Conservation (phyloP, 768 basidiomycete species). For the Boletus tomentosulus region DNA sequence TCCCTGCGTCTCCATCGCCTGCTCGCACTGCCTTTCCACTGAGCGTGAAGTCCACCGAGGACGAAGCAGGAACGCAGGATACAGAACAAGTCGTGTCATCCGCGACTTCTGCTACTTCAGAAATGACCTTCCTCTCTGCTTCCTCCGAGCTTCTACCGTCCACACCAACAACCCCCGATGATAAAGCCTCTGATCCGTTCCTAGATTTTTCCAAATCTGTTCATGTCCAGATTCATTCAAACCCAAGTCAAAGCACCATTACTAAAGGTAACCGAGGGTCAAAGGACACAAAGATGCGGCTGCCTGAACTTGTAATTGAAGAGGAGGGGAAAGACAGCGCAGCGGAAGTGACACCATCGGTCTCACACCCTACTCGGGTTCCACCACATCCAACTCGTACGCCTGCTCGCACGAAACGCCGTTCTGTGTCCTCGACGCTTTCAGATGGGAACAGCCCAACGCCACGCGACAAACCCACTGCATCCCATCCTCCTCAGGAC, state of each 20-base stretch:
- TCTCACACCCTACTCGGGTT: constrained; percentile 21
- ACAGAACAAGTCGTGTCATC: constrained; percentile 42
- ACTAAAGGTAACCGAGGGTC: constrained; percentile 35
- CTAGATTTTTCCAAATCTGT: constrained; percentile 18
- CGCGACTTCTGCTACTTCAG: constrained; percentile 37
- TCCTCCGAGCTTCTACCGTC: constrained; percentile 49
- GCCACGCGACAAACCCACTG: constrained; percentile 41
- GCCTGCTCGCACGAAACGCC: constrained; percentile 91
- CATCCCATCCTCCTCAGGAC: constrained; percentile 44
- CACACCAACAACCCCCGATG: constrained; percentile 56
- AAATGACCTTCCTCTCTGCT: constrained; percentile 50
- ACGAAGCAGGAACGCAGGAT: constrained; percentile 11
- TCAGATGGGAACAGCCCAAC: constrained; percentile 58
- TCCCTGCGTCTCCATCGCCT: constrained; percentile 31
- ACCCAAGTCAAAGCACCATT: constrained; percentile 58
- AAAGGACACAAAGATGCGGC: constrained; percentile 34
- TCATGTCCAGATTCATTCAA: constrained; percentile 41
- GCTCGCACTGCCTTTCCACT: constrained; percentile 28
- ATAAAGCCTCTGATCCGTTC: constrained; percentile 42
- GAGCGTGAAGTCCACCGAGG: constrained; percentile 17
- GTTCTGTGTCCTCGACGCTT: constrained; percentile 87
- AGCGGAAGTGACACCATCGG: constrained; percentile 8
- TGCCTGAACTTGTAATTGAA: constrained; percentile 50
- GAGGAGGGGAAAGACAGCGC: constrained; percentile 34
- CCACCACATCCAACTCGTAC: constrained; percentile 78